Percentiles rank a stretch among this genome's conserved stretches.
These are phyloP conservation scores for Darksidea phi DNA, from an alignment of 495 filamentous ascomycete genomes.

Conservation along the genomic window DNA sequence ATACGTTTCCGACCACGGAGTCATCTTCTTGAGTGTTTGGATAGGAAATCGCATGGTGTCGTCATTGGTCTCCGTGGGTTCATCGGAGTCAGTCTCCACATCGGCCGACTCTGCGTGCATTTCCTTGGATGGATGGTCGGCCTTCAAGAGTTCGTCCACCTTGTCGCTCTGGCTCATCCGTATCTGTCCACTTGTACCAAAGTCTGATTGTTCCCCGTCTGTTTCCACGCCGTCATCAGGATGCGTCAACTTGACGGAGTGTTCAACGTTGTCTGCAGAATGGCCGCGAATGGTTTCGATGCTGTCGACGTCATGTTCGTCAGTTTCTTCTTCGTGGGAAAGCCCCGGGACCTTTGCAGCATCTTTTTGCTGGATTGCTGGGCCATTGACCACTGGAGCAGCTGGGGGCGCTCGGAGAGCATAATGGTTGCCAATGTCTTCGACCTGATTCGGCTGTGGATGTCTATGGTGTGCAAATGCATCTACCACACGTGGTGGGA, in stretches of 20 bases:
- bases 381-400: background rate
- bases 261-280: constrained; percentile 12
- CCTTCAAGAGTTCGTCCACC: constrained; percentile 13
- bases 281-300: constrained; percentile 9
- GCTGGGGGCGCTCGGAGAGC: background rate
- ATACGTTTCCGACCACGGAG: constrained; percentile 10
- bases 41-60: background rate
- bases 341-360: background rate
- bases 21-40: constrained; percentile 4
- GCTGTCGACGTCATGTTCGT: constrained; percentile 4
- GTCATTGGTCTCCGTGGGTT: background rate
- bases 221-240: constrained; percentile 6
- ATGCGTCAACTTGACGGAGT: constrained; percentile 12
- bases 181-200: background rate
- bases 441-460: background rate
- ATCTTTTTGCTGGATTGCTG: background rate
- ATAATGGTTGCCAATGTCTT: background rate
- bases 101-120: background rate
- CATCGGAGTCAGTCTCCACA: constrained; percentile 10
- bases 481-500: background rate
- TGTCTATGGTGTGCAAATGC: background rate
- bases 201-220: background rate
- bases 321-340: constrained; percentile 2
- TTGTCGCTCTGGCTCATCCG: background rate
- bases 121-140: constrained; percentile 6